phyloP scores from a whole-genome alignment of 352 stramenopile genomes.

The Phytophthora hibernalis region DNA sequence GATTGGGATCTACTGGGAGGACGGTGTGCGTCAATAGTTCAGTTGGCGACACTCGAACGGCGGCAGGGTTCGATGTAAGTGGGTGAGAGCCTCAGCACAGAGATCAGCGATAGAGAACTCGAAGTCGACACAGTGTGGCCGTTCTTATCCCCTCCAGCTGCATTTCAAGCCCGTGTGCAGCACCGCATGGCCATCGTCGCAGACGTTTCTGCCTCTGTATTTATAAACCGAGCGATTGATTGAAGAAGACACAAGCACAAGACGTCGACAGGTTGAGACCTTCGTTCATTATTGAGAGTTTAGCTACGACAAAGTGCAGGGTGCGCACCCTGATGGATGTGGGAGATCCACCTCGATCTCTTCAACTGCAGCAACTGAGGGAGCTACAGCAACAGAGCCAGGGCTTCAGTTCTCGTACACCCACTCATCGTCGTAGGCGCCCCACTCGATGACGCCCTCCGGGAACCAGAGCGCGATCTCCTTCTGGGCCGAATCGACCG shows the following conservation, averaged over 20 bases:
- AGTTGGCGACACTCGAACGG: neutral
- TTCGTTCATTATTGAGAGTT: conserved; percentile 18
- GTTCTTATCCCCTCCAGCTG: conserved; percentile 19
- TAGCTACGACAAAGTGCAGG: conserved; percentile 17
- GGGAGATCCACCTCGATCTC: conserved; percentile 16
- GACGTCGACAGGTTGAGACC: neutral
- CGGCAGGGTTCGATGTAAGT: neutral
- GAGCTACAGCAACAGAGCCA: neutral
- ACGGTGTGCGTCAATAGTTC: conserved; percentile 31
- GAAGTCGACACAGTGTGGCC: conserved; percentile 13
- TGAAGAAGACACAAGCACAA: neutral
- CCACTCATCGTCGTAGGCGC: conserved; percentile 92
- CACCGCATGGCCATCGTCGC: conserved; percentile 22
- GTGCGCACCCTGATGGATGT: conserved; percentile 18
- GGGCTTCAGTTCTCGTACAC: conserved; percentile 94
- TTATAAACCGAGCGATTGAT: neutral
- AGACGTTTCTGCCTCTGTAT: conserved; percentile 18
- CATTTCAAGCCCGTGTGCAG: conserved; percentile 2
- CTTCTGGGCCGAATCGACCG: conserved; percentile 96
- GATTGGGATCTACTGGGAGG: neutral
- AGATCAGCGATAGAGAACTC: conserved; percentile 21
- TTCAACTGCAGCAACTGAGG: neutral
- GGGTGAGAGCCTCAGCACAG: conserved; percentile 9
- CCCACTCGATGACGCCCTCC: conserved; percentile 93
- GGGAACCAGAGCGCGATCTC: conserved; percentile 99